phyloP scores from a whole-genome alignment of 2,329 filamentous ascomycete species.

The Endoconidiophora laricicola region DNA sequence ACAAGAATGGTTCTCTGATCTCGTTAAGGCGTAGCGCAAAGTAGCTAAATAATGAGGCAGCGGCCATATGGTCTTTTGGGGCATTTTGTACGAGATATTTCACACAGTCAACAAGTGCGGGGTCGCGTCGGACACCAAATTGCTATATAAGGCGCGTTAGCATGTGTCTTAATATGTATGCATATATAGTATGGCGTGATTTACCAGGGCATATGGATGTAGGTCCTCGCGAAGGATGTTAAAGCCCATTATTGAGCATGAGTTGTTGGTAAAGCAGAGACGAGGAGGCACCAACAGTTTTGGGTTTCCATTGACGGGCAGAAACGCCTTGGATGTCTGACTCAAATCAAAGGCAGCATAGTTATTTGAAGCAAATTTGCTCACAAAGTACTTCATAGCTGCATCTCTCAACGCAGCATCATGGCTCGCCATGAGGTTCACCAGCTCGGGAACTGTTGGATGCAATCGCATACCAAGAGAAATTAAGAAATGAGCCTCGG shows the following conservation, averaged over 20 bases:
- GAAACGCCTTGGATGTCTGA: constrained; percentile 38
- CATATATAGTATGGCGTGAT: constrained; percentile 12
- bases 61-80: constrained; percentile 49
- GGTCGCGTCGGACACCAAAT: constrained; percentile 73
- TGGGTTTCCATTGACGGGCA: constrained; percentile 56
- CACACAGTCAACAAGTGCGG: constrained; percentile 61
- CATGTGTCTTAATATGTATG: background rate
- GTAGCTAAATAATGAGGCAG: constrained; percentile 63
- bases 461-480: constrained; percentile 55
- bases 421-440: constrained; percentile 58
- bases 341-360: constrained; percentile 51
- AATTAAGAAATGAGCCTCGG: constrained; percentile 59
- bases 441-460: constrained; percentile 57
- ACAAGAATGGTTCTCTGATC: constrained; percentile 43
- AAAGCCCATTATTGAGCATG: constrained; percentile 64
- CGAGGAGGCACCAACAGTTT: constrained; percentile 52
- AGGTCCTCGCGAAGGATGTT: constrained; percentile 59
- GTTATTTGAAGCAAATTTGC: constrained; percentile 59
- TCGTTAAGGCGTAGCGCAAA: constrained; percentile 64
- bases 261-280: constrained; percentile 68
- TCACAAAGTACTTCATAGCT: constrained; percentile 67
- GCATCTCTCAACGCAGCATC: constrained; percentile 43
- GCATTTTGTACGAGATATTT: constrained; percentile 55
- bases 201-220: constrained; percentile 52
- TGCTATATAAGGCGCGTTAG: constrained; percentile 28